Evolutionary conservation across 495 filamentous ascomycete genomes (phyloP), one percentile per base, ranked within the genome.

Genomic region (Neohortaea acidophila): DNA sequence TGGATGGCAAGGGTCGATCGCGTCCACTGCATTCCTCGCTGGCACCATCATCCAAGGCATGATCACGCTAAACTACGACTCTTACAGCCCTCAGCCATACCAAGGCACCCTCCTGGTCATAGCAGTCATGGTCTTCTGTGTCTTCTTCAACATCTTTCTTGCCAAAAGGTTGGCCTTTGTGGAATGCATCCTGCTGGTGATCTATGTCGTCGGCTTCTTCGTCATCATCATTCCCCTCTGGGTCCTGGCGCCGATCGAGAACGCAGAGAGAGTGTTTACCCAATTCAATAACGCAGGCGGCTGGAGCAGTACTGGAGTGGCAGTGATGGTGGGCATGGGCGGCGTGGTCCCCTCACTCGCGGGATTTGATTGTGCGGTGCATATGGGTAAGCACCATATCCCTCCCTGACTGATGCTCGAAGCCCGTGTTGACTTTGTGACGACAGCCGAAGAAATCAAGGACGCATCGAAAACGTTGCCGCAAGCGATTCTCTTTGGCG

Each of bases 1-100:
- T 14, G 58, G 54, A 11, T 61, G 61, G 61, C 59, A 63, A 45
- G 46, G 49, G 14, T 36, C 39, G 21, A 51, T 54, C 12, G 48
- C 62, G 1, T 55, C 51, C 25, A 49, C 54, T 20, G 51, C 38
- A 9, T 62, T 53, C 41, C 38, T 70, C 15, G 43, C 58, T 3
- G 64, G 56, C 1, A 58, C 52, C 15, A 58, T 64, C 45, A 47
- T 51, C 7, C 34, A 51, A 38, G 48, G 39, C 25, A 20, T 51
- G 11, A 35, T 47, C 24, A 27, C 28, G 11, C 36, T 48, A 7
- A 47, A 51, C 22, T 6, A 47, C 30, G 25, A 24, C 12, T 18
- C 21, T 9, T 48, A 42, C 25, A 15, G 23, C 8, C 31, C 28
- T 15, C n/a, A 43, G 18, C 6, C 23, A 4, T 51, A 45, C 38